These are phyloP conservation scores for Crithidia mellificae DNA, from an alignment of 208 protist genomes.

Conservation along the genomic window DNA sequence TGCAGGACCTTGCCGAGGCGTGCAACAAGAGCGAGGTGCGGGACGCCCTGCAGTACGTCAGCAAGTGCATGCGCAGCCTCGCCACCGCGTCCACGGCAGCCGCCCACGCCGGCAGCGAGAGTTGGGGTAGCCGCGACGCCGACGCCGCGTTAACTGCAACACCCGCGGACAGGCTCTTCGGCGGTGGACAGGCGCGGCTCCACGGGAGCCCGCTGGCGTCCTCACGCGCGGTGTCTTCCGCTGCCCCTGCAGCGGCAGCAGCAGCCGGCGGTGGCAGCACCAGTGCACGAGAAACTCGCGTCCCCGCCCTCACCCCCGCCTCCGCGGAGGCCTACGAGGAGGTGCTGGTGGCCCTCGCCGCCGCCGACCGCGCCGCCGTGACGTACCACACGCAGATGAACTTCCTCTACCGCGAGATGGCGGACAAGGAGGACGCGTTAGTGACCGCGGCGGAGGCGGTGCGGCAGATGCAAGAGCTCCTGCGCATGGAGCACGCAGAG, in stretches of 20 bases:
- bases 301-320: neutral
- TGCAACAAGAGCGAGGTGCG: constrained; percentile 44
- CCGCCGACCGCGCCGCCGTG: constrained; percentile 68
- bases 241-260: neutral
- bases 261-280: neutral
- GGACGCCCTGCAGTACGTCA: constrained; percentile 49
- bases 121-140: neutral
- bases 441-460: constrained; percentile 38
- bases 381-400: constrained; percentile 79
- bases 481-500: constrained; percentile 48
- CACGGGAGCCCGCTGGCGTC: too few relatives aligned
- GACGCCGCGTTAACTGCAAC: neutral
- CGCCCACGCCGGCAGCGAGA: too few relatives aligned
- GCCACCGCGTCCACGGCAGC: constrained; percentile 21
- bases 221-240: neutral
- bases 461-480: constrained; percentile 34
- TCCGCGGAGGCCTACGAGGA: constrained; percentile 44
- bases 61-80: constrained; percentile 29
- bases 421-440: constrained; percentile 53
- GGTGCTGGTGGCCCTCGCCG: constrained; percentile 53
- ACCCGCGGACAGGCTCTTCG: neutral
- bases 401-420: constrained; percentile 55
- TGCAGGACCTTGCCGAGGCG: constrained; percentile 41
- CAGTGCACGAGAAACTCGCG: neutral
- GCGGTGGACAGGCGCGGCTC: neutral